Base-by-base conservation (phyloP, 2,329 filamentous ascomycete genomes). In the Ophiostoma sp. region DNA sequence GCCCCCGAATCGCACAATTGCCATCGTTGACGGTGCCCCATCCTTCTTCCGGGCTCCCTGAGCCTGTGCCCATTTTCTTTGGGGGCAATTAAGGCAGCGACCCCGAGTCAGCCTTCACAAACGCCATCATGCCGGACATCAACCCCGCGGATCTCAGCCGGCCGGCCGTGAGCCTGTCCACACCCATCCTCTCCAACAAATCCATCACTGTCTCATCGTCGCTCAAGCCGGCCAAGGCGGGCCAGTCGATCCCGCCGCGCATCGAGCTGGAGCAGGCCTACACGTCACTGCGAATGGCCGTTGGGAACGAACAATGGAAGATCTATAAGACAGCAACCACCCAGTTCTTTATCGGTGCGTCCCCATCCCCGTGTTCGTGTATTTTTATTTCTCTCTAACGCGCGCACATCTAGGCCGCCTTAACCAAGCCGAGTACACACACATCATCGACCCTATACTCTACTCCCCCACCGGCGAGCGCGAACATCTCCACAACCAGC, bases 191-290 rank as follows among this genome's bases (percentile, higher is more conserved):
- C 73, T 82, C 87, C 74, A 84, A 83, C 61, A 91, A 91, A 79
- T 84, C 87, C 69, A 85, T 91, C 77, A 85, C 85, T 61, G 84
- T 88, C 72, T 85, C 87, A 52, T 83, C 85, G 1, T 82, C 84
- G 22, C 77, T 84, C 68, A 90, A 90, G 79, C 79, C 85, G 25
- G 80, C 85, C 71, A 91, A 91, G 80, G 86, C 87, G 4, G 89
- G 87, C 79, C 88, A 90, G 80, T 86, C 88, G 45, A 88, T 91
- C 72, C 89, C 90, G 25, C 84, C 89, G 73, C 88, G 90, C 78
- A 91, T 92, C 81, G 90, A 92, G 79, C 84, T 91, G 70, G 89
- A 92, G 80, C 87, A 89, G 52, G 83, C 91, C 63, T 92, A 92
- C 80, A 85, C 87, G 66, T 85, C 85, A 71, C 84, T 92, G 71